Percentiles rank a stretch among this genome's conserved stretches.
phyloP scores from a whole-genome alignment of 768 basidiomycete species.

The Trametes sanguinea region DNA sequence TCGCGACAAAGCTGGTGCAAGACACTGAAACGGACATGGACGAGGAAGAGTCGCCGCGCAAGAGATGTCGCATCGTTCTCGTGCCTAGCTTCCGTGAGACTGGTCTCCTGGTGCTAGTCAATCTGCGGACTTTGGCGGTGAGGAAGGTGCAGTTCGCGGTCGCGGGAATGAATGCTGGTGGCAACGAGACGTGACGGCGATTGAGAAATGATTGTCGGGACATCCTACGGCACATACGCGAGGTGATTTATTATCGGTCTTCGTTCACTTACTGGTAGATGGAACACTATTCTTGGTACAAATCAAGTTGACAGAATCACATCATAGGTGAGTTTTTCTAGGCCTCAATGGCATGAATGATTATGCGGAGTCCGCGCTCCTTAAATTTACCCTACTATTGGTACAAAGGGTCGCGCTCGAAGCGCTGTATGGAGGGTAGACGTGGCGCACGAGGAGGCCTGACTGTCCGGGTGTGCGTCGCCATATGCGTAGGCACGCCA shows the following conservation, averaged over 20 bases:
- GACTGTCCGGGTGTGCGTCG: background rate
- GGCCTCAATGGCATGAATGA: background rate
- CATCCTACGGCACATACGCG: too few species aligned
- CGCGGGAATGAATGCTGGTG: constrained; percentile 34
- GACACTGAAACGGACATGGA: constrained; percentile 38
- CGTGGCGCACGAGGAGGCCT: constrained; percentile 10
- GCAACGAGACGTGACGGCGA: constrained; percentile 14
- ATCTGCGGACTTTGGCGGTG: constrained; percentile 74
- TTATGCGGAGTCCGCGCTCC: background rate
- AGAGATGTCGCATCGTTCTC: constrained; percentile 70
- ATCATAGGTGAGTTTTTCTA: background rate
- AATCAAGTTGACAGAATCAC: background rate
- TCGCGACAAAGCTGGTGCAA: constrained; percentile 68
- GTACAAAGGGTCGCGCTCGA: constrained; percentile 13
- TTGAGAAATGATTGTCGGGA: too few species aligned
- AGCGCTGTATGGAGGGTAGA: constrained; percentile 9
- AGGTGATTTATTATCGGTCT: background rate
- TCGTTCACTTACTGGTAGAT: background rate
- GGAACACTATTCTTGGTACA: too few species aligned
- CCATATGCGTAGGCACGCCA: background rate
- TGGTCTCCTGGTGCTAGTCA: constrained; percentile 77
- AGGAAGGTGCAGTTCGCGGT: constrained; percentile 61
- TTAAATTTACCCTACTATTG: background rate
- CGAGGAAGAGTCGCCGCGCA: constrained; percentile 28
- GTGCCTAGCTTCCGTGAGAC: constrained; percentile 81